A percentile compares a stretch with the other conserved stretches of the same genome.
phyloP scores from a whole-genome alignment of 768 basidiomycete species.

The Dioszegia crocea region DNA sequence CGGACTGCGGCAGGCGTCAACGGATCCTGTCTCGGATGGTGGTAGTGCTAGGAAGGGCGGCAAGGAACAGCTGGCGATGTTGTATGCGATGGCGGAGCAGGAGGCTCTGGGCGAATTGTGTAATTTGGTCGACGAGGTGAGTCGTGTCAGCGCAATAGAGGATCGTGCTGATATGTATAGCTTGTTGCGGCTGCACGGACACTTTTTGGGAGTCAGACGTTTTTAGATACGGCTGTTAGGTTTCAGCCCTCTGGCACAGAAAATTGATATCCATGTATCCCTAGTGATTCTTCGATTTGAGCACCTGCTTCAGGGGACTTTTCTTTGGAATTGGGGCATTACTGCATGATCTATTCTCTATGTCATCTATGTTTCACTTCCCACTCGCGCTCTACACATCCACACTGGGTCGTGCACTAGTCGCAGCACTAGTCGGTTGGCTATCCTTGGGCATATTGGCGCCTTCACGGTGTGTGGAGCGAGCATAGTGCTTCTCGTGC shows the following conservation, averaged over 20 bases:
- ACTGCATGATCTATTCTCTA: no score
- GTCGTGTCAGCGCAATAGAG: background rate
- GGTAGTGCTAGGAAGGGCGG: background rate
- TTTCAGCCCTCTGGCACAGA: background rate
- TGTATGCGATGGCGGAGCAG: conserved; percentile 48
- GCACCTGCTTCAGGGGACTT: no score
- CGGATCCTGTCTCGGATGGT: background rate
- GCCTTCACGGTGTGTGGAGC: conserved; percentile 29
- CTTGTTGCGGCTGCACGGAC: conserved; percentile 35
- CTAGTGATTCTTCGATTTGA: no score
- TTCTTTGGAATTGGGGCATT: background rate
- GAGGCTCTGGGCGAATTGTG: conserved; percentile 44
- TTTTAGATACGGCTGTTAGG: conserved; percentile 12
- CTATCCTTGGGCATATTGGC: conserved; percentile 14
- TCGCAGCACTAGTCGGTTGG: conserved; percentile 21
- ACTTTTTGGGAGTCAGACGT: conserved; percentile 42
- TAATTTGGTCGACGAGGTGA: conserved; percentile 44
- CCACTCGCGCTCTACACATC: background rate
- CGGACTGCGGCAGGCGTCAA: background rate
- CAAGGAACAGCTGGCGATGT: conserved; percentile 34
- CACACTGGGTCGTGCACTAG: conserved; percentile 11
- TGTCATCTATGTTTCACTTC: no score
- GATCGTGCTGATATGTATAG: conserved; percentile 18
- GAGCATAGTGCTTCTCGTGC: conserved; percentile 36
- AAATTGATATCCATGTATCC: background rate